Conservation (phyloP, 768 basidiomycete species). For the Amyloporia xantha region DNA sequence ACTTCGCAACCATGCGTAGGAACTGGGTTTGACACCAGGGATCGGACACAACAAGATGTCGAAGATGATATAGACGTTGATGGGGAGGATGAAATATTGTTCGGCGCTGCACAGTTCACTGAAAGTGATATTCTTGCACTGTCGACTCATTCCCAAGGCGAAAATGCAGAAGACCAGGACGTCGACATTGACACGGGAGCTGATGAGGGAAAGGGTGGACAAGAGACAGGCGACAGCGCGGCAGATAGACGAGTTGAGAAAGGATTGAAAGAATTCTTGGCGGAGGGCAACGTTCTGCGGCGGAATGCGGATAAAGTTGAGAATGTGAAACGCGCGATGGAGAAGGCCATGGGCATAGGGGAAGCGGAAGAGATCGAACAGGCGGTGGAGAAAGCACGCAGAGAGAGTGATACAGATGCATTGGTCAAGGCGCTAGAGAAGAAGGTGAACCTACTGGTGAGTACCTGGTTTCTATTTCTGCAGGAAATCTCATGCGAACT, state of each 20-base stretch:
- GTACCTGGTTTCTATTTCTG: too few species aligned
- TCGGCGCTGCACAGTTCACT: constrained; percentile 70
- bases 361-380: constrained; percentile 24
- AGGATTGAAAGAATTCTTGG: constrained; percentile 47
- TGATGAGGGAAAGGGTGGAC: constrained; percentile 20
- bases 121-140: constrained; percentile 58
- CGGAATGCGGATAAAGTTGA: constrained; percentile 14
- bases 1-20: too few species aligned
- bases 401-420: constrained; percentile 39
- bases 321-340: constrained; percentile 28
- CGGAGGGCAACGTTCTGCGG: constrained; percentile 36
- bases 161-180: constrained; percentile 25
- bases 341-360: constrained; percentile 34
- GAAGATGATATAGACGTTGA: constrained; percentile 81
- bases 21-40: constrained; percentile 65
- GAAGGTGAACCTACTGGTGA: constrained; percentile 52
- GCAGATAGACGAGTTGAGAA: too few species aligned
- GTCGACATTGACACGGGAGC: constrained; percentile 37
- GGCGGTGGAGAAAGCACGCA: constrained; percentile 43
- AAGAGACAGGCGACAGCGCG: constrained; percentile 19
- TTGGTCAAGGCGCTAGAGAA: constrained; percentile 52
- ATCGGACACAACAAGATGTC: constrained; percentile 50
- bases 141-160: constrained; percentile 7
- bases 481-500: too few species aligned
- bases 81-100: constrained; percentile 62